Evolutionary conservation across 169 alveolate genomes (phyloP).

Genomic region (Cryptosporidium canis): DNA sequence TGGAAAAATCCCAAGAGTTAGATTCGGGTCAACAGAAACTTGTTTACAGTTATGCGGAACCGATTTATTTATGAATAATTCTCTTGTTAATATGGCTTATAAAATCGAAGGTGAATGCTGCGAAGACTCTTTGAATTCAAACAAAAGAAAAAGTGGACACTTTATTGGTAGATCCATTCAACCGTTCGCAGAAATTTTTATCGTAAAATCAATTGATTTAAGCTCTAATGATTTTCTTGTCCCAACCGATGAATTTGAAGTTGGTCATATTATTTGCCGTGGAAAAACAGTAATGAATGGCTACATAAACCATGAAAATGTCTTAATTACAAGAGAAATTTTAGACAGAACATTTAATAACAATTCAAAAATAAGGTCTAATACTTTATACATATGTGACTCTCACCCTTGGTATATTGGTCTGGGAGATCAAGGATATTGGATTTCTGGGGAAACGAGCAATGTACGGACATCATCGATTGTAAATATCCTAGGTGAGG

Average conservation of each 20-base stretch:
- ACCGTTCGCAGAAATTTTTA: conserved; percentile 69
- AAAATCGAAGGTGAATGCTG: not conserved
- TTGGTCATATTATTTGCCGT: conserved; percentile 74
- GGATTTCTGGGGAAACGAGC: not conserved
- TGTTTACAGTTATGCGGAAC: conserved; percentile 74
- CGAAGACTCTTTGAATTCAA: not conserved
- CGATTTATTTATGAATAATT: conserved; percentile 5
- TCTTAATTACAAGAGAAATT: conserved; percentile 7
- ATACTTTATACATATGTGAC: not conserved
- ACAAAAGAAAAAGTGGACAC: conserved; percentile 42
- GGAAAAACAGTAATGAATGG: conserved; percentile 74
- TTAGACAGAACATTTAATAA: not conserved
- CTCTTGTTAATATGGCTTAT: not conserved
- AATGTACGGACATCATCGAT: not conserved
- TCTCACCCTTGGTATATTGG: conserved; percentile 69
- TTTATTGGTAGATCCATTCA: conserved; percentile 77
- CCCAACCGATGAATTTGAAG: conserved; percentile 72
- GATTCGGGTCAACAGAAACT: conserved; percentile 80
- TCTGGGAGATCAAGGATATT: conserved; percentile 62
- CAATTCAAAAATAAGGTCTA: not conserved
- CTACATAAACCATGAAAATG: conserved; percentile 24
- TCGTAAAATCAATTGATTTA: conserved; percentile 73
- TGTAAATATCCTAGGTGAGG: not conserved
- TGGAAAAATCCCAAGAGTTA: conserved; percentile 75
- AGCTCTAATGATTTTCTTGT: conserved; percentile 45